Evolutionary conservation across 345 rosid species (phyloP).

Genomic region (Pistacia vera): DNA sequence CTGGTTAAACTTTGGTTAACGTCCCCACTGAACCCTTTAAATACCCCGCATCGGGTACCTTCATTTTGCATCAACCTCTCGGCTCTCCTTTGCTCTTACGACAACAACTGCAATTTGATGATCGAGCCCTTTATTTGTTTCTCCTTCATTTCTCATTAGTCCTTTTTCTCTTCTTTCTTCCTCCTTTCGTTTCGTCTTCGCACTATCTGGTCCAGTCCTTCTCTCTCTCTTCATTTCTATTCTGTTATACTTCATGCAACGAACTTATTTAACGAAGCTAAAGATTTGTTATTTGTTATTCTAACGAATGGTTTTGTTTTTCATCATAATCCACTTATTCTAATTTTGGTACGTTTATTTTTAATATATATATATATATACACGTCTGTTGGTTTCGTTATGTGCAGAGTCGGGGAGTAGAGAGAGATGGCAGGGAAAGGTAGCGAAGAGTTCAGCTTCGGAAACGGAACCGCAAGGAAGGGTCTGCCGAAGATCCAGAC

Average conservation of each 20-base stretch:
- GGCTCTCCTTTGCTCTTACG: not conserved
- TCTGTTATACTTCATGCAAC: not conserved
- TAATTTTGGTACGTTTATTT: no score
- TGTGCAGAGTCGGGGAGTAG: not conserved
- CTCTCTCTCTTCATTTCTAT: not conserved
- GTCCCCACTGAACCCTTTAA: constrained; percentile 9
- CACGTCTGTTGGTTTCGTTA: not conserved
- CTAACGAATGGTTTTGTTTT: no score
- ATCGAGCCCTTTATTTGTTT: not conserved
- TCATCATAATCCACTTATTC: no score
- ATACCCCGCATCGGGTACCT: constrained; percentile 6
- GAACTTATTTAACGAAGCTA: no score
- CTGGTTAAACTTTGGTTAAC: constrained; percentile 21
- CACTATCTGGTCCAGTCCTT: constrained; percentile 21
- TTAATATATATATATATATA: no score
- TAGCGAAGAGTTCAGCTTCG: constrained; percentile 38
- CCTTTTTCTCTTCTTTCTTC: not conserved
- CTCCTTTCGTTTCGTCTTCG: not conserved
- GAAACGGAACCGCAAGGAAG: constrained; percentile 34
- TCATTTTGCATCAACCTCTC: not conserved
- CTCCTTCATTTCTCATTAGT: not conserved
- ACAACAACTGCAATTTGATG: not conserved
- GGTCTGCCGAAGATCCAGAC: constrained; percentile 59
- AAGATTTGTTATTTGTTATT: no score
- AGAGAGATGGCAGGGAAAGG: constrained; percentile 41